Evolutionary conservation across 495 filamentous ascomycete genomes (phyloP).

Genomic region (Jackrogersella minutella): DNA sequence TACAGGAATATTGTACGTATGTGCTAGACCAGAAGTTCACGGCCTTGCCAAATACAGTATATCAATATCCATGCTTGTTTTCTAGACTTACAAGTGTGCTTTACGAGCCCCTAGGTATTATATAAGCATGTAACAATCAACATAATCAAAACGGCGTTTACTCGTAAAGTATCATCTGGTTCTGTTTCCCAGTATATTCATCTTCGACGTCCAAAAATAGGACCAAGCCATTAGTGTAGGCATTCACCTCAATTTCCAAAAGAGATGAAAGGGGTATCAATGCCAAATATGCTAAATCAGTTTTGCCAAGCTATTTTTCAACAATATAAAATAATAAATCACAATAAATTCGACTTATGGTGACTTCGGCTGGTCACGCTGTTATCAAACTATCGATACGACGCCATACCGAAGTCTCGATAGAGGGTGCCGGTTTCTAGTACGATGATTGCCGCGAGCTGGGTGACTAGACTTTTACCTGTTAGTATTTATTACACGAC

Average conservation of each 20-base stretch:
- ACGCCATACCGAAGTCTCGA: conserved; percentile 5
- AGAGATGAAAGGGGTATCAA: conserved; percentile 32
- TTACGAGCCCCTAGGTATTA: neutral
- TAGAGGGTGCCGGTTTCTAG: neutral
- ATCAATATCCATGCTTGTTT: neutral
- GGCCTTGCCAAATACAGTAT: neutral
- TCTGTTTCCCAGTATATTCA: neutral
- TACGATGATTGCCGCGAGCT: neutral
- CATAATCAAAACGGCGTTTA: neutral
- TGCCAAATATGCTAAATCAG: conserved; percentile 16
- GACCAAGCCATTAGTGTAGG: neutral
- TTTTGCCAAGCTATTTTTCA: neutral
- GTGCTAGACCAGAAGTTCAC: neutral
- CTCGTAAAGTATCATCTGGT: neutral
- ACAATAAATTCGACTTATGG: neutral
- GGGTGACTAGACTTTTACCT: neutral
- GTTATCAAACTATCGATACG: conserved; percentile 7
- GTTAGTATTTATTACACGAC: conserved; percentile 10
- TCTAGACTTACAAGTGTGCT: neutral
- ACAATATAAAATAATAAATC: neutral
- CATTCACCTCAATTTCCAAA: conserved; percentile 5
- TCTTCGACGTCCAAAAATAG: neutral
- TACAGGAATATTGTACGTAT: neutral
- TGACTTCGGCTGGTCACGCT: neutral
- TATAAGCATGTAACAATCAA: neutral